Conservation (phyloP, 225 moss, liverwort and hornwort genomes). For the Asterella californica region DNA sequence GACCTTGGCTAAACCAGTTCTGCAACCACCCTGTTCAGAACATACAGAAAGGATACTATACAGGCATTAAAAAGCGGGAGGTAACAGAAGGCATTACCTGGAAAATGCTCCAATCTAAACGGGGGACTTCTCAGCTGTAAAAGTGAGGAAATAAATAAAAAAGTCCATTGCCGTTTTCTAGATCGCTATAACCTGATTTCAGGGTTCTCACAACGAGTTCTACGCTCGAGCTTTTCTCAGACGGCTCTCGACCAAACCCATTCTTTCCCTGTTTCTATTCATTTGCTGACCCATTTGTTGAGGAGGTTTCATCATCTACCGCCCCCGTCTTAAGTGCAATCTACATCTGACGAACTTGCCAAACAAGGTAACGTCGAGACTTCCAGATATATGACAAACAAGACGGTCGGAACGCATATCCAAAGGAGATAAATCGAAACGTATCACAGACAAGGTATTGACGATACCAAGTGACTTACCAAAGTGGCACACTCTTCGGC, state of each 20-base stretch:
- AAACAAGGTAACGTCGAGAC: neutral
- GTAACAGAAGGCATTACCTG: neutral
- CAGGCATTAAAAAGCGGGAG: neutral
- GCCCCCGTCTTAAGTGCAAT: neutral
- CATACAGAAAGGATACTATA: slow-evolving; percentile 7
- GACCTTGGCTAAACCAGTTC: slow-evolving; percentile 96
- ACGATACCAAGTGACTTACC: slow-evolving; percentile 40
- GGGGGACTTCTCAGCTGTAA: too few species aligned
- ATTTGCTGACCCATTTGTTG: too few species aligned
- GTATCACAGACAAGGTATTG: neutral
- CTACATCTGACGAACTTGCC: neutral
- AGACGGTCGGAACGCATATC: neutral
- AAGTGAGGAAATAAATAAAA: too few species aligned
- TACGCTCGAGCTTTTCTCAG: too few species aligned
- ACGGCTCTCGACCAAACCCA: too few species aligned
- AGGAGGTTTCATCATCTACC: too few species aligned
- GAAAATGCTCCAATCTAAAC: neutral
- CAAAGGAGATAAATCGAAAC: neutral
- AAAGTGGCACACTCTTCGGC: slow-evolving; percentile 92
- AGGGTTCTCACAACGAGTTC: too few species aligned
- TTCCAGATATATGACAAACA: neutral
- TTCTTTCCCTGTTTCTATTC: too few species aligned
- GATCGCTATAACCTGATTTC: too few species aligned
- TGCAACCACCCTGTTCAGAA: slow-evolving; percentile 76
- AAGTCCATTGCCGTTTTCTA: too few species aligned